Percentiles rank a stretch among this genome's conserved stretches.
These are phyloP conservation scores for Panellus pusillus DNA, from an alignment of 768 basidiomycete species.

Conservation along the genomic window DNA sequence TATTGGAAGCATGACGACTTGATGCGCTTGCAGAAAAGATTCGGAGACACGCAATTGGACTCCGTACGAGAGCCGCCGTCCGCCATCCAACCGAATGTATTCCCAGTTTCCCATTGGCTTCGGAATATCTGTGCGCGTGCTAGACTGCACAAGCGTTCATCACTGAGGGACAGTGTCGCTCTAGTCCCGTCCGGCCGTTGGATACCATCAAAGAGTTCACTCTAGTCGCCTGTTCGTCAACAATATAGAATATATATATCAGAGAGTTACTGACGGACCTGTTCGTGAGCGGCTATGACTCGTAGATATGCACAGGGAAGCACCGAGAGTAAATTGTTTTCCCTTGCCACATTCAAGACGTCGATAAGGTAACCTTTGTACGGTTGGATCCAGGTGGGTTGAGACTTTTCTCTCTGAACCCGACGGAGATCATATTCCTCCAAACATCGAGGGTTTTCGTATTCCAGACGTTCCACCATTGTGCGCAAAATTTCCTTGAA, in stretches of 20 bases:
- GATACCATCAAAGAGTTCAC: constrained; percentile 12
- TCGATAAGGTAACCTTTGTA: constrained; percentile 12
- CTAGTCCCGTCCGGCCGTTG: constrained; percentile 7
- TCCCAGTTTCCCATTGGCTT: constrained; percentile 10
- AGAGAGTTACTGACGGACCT: not conserved
- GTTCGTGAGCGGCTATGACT: not conserved
- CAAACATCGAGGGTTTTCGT: constrained; percentile 12
- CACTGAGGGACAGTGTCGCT: constrained; percentile 2
- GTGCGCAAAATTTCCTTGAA: constrained; percentile 1
- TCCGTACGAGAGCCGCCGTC: not conserved
- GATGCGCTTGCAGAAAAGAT: not conserved
- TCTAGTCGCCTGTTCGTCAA: not conserved
- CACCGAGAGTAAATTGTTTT: constrained; percentile 7
- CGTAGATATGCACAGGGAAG: constrained; percentile 17
- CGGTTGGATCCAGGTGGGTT: constrained; percentile 6
- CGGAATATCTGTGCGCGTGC: constrained; percentile 8
- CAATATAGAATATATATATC: no score
- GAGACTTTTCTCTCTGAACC: not conserved
- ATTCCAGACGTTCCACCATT: constrained; percentile 7
- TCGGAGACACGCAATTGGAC: not conserved
- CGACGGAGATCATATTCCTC: constrained; percentile 6
- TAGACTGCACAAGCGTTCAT: constrained; percentile 11
- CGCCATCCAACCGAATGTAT: constrained; percentile 11
- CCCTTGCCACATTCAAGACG: constrained; percentile 12
- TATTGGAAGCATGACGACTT: constrained; percentile 4